Percentiles rank a stretch among this genome's conserved stretches.
phyloP scores from a whole-genome alignment of 306 rosid genomes.

The Pachyrhizus erosus region DNA sequence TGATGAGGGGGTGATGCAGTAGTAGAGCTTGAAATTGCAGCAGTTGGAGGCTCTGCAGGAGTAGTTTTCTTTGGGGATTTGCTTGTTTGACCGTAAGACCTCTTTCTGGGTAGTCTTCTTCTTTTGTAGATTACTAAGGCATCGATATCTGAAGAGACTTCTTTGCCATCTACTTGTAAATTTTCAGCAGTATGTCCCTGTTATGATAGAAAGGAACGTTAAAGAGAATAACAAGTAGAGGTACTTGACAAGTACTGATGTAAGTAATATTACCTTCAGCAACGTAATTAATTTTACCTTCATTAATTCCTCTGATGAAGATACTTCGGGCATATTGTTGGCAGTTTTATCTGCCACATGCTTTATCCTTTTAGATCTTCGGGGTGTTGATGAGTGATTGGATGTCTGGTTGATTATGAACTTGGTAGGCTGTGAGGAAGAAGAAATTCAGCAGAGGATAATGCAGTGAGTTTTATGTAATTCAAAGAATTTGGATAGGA shows the following conservation, averaged over 20 bases:
- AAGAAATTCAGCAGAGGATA: slow-evolving; percentile 11
- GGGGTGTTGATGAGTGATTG: not conserved
- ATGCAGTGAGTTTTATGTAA: not conserved
- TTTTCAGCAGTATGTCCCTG: not conserved
- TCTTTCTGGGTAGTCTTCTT: not conserved
- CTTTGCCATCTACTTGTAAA: not conserved
- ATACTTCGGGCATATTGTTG: not conserved
- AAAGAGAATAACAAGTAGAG: not conserved
- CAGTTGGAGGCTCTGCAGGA: not conserved
- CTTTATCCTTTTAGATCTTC: slow-evolving; percentile 22
- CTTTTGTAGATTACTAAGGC: slow-evolving; percentile 8
- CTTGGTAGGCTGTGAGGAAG: slow-evolving; percentile 17
- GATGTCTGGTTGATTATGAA: not conserved
- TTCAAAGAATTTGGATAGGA: not conserved
- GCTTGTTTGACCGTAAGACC: not conserved
- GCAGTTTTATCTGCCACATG: slow-evolving; percentile 13
- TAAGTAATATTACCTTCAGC: not conserved
- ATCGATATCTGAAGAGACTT: not conserved
- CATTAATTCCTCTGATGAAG: not conserved
- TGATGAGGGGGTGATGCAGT: not conserved
- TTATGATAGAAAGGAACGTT: not conserved
- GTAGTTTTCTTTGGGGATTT: not conserved
- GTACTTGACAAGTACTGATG: not conserved
- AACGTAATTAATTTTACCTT: slow-evolving; percentile 5
- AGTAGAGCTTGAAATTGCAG: not conserved